Conservation (phyloP, 169 alveolate genomes). For the Babesia sp. region DNA sequence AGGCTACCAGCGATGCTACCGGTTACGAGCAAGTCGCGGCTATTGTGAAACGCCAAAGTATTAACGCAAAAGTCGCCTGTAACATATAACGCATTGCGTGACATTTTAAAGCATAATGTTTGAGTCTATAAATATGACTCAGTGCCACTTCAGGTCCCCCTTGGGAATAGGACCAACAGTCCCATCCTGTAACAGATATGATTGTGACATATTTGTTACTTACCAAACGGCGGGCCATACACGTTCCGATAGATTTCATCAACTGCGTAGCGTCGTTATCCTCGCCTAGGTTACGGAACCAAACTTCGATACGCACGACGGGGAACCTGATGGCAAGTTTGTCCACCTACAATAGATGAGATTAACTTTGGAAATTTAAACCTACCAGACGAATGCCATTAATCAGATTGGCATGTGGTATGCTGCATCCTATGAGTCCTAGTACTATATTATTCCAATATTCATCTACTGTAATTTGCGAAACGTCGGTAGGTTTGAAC, state of each 20-base stretch:
- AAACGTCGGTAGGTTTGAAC: conserved; percentile 75
- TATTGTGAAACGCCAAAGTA: conserved; percentile 41
- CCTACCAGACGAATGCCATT: conserved; percentile 81
- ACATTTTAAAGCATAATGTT: not conserved
- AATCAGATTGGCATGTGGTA: conserved; percentile 71
- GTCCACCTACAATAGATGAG: conserved; percentile 36
- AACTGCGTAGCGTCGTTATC: conserved; percentile 63
- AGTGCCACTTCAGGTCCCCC: conserved; percentile 72
- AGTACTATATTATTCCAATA: conserved; percentile 82
- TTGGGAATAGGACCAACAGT: conserved; percentile 58
- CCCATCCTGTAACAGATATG: conserved; percentile 51
- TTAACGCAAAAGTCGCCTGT: conserved; percentile 36
- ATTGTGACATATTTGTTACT: not conserved
- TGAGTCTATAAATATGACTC: not conserved
- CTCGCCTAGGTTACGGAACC: conserved; percentile 67
- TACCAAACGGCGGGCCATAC: conserved; percentile 69
- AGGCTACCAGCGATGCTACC: conserved; percentile 48
- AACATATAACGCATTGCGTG: not conserved
- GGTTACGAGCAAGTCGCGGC: conserved; percentile 32
- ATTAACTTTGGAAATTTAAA: not conserved
- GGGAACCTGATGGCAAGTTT: conserved; percentile 57
- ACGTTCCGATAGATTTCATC: conserved; percentile 58
- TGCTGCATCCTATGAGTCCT: conserved; percentile 79
- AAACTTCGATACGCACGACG: conserved; percentile 65
- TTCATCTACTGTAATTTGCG: conserved; percentile 75